Conservation (phyloP, 257 asterid species). For the Solanum dulcamara region DNA sequence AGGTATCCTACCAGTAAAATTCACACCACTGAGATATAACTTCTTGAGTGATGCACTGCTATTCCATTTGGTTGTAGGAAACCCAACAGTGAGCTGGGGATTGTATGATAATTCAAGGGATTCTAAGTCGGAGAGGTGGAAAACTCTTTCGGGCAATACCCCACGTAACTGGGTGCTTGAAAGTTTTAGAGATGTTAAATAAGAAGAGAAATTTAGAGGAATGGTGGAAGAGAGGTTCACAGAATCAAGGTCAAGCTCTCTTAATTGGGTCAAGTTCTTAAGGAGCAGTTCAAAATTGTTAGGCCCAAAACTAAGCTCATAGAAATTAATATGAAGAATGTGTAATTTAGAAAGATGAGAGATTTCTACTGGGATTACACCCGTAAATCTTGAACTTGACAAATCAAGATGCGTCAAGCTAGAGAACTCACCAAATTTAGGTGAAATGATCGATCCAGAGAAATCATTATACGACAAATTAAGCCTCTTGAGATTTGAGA, state of each 20-base stretch:
- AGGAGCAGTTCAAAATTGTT: background rate
- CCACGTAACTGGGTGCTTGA: background rate
- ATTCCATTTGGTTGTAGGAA: background rate
- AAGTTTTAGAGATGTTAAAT: background rate
- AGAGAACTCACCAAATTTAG: background rate
- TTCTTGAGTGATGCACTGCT: background rate
- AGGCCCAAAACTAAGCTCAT: background rate
- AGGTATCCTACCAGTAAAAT: background rate
- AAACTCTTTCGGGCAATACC: background rate
- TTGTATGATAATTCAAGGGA: rapidly evolving
- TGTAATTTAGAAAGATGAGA: background rate
- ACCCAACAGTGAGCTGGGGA: background rate
- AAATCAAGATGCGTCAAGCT: constrained; percentile 7
- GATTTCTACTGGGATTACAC: background rate
- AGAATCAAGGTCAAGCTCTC: rapidly evolving
- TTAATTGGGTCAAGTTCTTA: background rate
- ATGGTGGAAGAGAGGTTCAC: background rate
- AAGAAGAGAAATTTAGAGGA: constrained; percentile 7
- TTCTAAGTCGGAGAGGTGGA: constrained; percentile 1
- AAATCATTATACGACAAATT: constrained; percentile 5
- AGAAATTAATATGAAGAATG: rapidly evolving
- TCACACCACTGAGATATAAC: background rate
- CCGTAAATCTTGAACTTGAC: constrained; percentile 5
- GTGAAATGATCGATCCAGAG: background rate
- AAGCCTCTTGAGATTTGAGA: background rate